A percentile compares a stretch with the other conserved stretches of the same genome.
Conservation (phyloP, 1,284 basidiomycete species). For the Exobasidium cylindrosporum region DNA sequence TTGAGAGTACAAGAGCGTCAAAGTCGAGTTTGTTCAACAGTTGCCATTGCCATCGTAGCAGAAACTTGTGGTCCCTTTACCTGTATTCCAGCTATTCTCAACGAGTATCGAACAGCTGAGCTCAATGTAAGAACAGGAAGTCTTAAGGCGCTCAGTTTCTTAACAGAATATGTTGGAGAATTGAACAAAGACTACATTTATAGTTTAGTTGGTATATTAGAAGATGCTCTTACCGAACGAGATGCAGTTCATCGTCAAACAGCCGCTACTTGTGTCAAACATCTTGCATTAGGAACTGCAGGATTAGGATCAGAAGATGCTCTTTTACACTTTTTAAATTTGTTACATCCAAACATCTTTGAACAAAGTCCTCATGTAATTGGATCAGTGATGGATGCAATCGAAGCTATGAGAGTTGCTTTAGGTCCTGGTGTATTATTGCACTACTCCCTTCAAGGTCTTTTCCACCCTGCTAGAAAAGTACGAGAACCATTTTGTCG, state of each 20-base stretch:
- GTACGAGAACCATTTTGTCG: slow-evolving; percentile 87
- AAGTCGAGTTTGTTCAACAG: slow-evolving; percentile 95
- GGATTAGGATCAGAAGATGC: slow-evolving; percentile 97
- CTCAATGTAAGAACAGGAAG: slow-evolving; percentile 99
- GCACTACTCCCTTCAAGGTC: slow-evolving; percentile 64
- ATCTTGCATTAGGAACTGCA: slow-evolving; percentile 92
- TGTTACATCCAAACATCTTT: slow-evolving; percentile 98
- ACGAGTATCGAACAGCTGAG: slow-evolving; percentile 93
- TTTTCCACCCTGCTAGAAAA: slow-evolving; percentile 74
- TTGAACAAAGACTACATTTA: slow-evolving; percentile 98
- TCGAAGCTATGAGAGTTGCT: slow-evolving; percentile 94
- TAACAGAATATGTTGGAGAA: slow-evolving; percentile 99
- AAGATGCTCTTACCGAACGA: slow-evolving; percentile 95
- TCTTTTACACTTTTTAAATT: slow-evolving; percentile 93
- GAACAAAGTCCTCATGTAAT: slow-evolving; percentile 98
- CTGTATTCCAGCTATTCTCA: slow-evolving; percentile 96
- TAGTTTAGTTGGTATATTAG: slow-evolving; percentile 93
- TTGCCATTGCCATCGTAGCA: slow-evolving; percentile 77
- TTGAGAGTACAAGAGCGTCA: slow-evolving; percentile 97
- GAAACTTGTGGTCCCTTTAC: slow-evolving; percentile 98
- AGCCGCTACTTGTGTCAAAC: slow-evolving; percentile 97
- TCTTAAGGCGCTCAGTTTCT: slow-evolving; percentile 94
- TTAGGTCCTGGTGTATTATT: slow-evolving; percentile 89
- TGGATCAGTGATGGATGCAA: slow-evolving; percentile 68
- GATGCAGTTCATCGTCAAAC: slow-evolving; percentile 98